phyloP scores from a whole-genome alignment of 139 green algal species.

The Bryopsis sp. region DNA sequence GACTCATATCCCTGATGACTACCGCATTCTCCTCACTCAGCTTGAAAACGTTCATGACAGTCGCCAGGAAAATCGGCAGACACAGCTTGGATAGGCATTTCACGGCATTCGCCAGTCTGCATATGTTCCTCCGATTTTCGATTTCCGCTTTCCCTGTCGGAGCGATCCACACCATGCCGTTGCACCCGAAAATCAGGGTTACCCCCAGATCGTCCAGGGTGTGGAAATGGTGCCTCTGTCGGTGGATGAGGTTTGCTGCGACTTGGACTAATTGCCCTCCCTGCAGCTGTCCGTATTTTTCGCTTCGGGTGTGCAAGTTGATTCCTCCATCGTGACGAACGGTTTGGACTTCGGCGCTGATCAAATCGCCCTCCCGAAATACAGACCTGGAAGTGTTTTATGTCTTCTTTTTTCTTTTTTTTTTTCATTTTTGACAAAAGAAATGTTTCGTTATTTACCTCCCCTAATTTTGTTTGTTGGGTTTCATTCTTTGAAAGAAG shows the following conservation, averaged over 20 bases:
- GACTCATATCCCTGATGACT: constrained; percentile 38
- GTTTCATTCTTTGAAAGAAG: too few relatives aligned
- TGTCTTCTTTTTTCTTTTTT: too few relatives aligned
- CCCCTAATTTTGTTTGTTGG: too few relatives aligned
- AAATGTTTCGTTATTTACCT: too few relatives aligned
- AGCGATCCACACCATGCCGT: constrained; percentile 72
- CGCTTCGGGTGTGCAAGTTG: constrained; percentile 73
- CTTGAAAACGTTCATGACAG: constrained; percentile 36
- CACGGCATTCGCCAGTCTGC: constrained; percentile 46
- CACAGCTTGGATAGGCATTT: constrained; percentile 47
- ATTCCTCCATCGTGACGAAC: constrained; percentile 61
- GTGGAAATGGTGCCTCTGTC: constrained; percentile 77
- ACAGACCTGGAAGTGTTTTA: too few relatives aligned
- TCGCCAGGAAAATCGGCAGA: constrained; percentile 44
- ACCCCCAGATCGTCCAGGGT: constrained; percentile 46
- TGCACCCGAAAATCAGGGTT: constrained; percentile 71
- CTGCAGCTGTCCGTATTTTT: constrained; percentile 71
- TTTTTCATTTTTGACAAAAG: too few relatives aligned
- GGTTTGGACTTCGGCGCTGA: constrained; percentile 78
- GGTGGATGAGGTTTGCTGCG: constrained; percentile 57
- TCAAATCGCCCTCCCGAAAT: constrained; percentile 72
- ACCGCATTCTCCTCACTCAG: constrained; percentile 24
- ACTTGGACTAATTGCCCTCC: constrained; percentile 60
- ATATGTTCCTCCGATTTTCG: constrained; percentile 16
- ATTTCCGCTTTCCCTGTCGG: constrained; percentile 23